Percentiles rank a stretch among this genome's conserved stretches.
Conservation (phyloP, 2,329 filamentous ascomycete genomes). For the Botryotinia narcissicola region DNA sequence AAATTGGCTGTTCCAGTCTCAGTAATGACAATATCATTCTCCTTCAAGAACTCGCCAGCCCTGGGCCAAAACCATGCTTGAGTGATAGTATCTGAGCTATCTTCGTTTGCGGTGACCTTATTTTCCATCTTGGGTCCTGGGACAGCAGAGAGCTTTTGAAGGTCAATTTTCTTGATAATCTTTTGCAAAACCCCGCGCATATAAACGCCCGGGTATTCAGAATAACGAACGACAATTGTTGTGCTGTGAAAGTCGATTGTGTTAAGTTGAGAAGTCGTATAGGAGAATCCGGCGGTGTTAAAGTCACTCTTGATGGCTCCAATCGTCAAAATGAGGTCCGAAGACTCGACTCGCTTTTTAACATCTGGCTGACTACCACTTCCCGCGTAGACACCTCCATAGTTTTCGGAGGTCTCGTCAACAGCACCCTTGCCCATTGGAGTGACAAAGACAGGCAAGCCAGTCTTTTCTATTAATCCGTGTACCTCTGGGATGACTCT, state of each 20-base stretch:
- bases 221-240: conserved; percentile 70
- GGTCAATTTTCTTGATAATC: conserved; percentile 58
- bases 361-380: conserved; percentile 66
- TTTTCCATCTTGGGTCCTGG: conserved; percentile 55
- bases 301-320: conserved; percentile 72
- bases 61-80: conserved; percentile 77
- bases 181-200: conserved; percentile 78
- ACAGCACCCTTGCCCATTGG: conserved; percentile 88
- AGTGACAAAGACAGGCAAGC: conserved; percentile 79
- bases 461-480: conserved; percentile 68
- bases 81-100: conserved; percentile 51
- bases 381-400: conserved; percentile 84
- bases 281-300: conserved; percentile 81
- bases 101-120: conserved; percentile 44
- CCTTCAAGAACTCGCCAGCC: conserved; percentile 67
- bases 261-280: conserved; percentile 71
- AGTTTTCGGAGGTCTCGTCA: conserved; percentile 71
- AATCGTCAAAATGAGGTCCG: conserved; percentile 69
- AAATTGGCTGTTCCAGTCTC: conserved; percentile 89
- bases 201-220: conserved; percentile 72
- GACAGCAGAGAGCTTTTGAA: conserved; percentile 55
- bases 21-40: conserved; percentile 65
- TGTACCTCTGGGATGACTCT: conserved; percentile 70
- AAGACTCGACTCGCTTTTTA: conserved; percentile 60
- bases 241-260: conserved; percentile 80